Conservation (phyloP, 495 filamentous ascomycete species). For the Penicillium manginii region DNA sequence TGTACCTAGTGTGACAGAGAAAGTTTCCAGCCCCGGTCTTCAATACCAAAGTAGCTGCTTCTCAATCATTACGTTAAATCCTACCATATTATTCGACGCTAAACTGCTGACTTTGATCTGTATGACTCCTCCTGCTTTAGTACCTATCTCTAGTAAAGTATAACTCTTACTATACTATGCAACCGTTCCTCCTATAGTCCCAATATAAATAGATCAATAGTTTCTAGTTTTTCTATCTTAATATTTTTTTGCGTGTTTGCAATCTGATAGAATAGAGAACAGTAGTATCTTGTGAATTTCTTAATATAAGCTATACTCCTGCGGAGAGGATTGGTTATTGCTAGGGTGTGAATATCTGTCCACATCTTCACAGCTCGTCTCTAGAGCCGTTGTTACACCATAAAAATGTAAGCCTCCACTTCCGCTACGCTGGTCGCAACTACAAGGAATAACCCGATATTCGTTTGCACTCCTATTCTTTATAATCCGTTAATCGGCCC, state of each 20-base stretch:
- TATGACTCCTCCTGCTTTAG: background rate
- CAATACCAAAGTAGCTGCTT: slow-evolving; percentile 16
- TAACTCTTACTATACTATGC: slow-evolving; percentile 10
- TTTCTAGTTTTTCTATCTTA: background rate
- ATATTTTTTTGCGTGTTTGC: background rate
- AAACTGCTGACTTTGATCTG: slow-evolving; percentile 17
- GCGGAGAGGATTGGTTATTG: slow-evolving; percentile 28
- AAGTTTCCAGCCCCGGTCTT: slow-evolving; percentile 16
- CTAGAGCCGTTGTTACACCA: background rate
- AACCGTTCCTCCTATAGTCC: slow-evolving; percentile 18
- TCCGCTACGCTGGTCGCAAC: slow-evolving; percentile 1
- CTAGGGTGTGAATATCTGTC: slow-evolving; percentile 22
- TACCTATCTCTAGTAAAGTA: slow-evolving; percentile 1
- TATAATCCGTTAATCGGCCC: too few species aligned
- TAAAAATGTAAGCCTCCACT: background rate
- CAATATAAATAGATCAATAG: background rate
- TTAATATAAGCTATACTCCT: slow-evolving; percentile 15
- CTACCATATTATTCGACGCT: slow-evolving; percentile 16
- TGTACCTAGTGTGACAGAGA: slow-evolving; percentile 13
- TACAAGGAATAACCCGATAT: slow-evolving; percentile 26
- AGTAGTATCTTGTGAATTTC: slow-evolving; percentile 22
- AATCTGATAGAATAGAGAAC: slow-evolving; percentile 14
- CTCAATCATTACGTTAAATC: slow-evolving; percentile 16
- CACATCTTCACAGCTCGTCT: background rate
- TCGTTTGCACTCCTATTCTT: too few species aligned